Evolutionary conservation across 2,329 filamentous ascomycete species (phyloP).

Genomic region (Talaromyces pinophilus): DNA sequence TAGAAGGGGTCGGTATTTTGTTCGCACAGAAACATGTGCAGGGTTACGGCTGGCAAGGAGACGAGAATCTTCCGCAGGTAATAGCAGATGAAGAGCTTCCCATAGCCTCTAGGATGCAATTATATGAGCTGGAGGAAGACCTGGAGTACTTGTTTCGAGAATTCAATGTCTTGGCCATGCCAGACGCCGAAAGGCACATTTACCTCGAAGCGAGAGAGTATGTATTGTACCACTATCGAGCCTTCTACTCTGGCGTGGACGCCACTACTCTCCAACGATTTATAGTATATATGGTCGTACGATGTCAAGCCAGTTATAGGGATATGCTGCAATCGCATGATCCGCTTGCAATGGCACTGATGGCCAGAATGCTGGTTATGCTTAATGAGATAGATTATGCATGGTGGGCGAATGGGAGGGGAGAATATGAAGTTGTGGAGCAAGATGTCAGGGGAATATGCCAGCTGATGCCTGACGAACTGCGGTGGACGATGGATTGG

Average conservation of each 20-base stretch:
- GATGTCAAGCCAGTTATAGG: neutral
- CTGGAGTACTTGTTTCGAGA: neutral
- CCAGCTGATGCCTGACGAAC: neutral
- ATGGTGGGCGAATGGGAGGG: conserved; percentile 11
- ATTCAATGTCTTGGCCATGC: neutral
- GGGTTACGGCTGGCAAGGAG: neutral
- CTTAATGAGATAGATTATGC: conserved; percentile 2
- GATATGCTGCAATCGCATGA: neutral
- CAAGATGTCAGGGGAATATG: conserved; percentile 11
- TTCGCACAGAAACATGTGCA: neutral
- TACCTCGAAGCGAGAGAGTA: neutral
- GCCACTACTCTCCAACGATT: neutral
- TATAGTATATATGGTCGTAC: neutral
- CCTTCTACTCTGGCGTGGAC: neutral
- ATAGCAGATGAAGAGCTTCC: neutral
- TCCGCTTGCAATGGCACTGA: neutral
- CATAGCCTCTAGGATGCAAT: neutral
- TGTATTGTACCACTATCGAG: conserved; percentile 2
- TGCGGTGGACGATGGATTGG: conserved; percentile 7
- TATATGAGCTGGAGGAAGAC: neutral
- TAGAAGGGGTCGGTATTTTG: neutral
- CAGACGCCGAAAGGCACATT: neutral
- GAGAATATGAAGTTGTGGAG: conserved; percentile 14
- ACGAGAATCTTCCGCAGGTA: neutral
- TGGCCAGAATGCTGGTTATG: neutral